Conservation (phyloP, 192 early-diverging fungal genomes). For the Geranomyces variabilis region DNA sequence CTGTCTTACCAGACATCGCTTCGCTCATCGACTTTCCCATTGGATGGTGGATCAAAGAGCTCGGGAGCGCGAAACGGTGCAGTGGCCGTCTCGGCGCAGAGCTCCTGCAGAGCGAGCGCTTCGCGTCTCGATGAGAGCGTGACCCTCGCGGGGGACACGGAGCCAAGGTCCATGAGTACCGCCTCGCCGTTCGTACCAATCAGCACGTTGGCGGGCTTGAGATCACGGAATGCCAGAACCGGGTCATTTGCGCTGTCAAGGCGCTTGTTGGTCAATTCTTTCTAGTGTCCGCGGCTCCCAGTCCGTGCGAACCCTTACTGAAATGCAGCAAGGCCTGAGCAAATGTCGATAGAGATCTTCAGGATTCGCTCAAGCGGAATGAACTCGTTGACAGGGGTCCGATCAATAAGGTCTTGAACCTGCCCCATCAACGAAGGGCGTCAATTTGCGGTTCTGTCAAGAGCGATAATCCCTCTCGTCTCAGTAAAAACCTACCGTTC, state of each 20-base stretch:
- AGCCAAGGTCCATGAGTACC: slow-evolving; percentile 59
- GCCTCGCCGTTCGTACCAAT: slow-evolving; percentile 34
- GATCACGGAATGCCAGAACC: slow-evolving; percentile 52
- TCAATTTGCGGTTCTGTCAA: not conserved
- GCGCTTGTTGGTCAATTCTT: too few relatives aligned
- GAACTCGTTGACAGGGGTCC: slow-evolving; percentile 30
- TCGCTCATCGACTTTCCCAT: slow-evolving; percentile 40
- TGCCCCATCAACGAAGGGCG: not conserved
- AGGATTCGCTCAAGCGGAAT: slow-evolving; percentile 41
- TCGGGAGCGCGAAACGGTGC: slow-evolving; percentile 56
- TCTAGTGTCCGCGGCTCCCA: too few relatives aligned
- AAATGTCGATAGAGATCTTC: slow-evolving; percentile 45
- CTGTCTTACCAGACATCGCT: slow-evolving; percentile 43
- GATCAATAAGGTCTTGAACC: slow-evolving; percentile 56
- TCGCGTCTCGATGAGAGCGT: slow-evolving; percentile 44
- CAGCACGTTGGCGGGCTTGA: slow-evolving; percentile 59
- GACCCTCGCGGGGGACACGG: slow-evolving; percentile 47
- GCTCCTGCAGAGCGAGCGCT: slow-evolving; percentile 49
- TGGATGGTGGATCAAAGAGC: slow-evolving; percentile 52
- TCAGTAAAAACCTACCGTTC: slow-evolving; percentile 44
- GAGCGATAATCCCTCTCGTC: too few relatives aligned
- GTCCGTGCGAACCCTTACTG: too few relatives aligned
- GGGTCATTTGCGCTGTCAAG: slow-evolving; percentile 43
- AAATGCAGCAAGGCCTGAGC: slow-evolving; percentile 50
- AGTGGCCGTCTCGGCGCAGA: slow-evolving; percentile 55